Conservation (phyloP, 225 moss, liverwort and hornwort species). For the Bryoerythrophyllum caledonicum region DNA sequence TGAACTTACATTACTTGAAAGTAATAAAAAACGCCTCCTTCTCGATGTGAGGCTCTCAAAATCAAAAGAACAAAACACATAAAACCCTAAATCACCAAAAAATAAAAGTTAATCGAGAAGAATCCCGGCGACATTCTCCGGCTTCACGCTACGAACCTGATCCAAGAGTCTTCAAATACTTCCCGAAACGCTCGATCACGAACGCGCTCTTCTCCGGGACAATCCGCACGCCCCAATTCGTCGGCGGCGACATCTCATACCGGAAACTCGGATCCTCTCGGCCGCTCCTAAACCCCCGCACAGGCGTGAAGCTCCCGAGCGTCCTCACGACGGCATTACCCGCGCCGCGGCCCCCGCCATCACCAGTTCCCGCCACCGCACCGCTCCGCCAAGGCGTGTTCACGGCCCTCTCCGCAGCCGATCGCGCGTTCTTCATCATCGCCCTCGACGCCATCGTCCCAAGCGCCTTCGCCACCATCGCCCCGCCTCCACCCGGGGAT, state of each 20-base stretch:
- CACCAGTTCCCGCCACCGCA: not conserved
- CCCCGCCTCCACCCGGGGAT: not conserved
- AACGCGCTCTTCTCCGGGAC: slow-evolving; percentile 99
- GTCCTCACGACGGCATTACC: slow-evolving; percentile 15
- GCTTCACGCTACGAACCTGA: slow-evolving; percentile 49
- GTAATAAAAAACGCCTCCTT: not conserved
- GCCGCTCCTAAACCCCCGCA: slow-evolving; percentile 50
- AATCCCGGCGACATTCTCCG: not conserved
- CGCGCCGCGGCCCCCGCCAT: slow-evolving; percentile 4
- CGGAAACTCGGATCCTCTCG: slow-evolving; percentile 68
- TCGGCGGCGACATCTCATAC: slow-evolving; percentile 84
- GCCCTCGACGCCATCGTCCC: not conserved
- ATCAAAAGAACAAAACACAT: not conserved
- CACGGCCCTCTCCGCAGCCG: not conserved
- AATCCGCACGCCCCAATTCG: slow-evolving; percentile 96
- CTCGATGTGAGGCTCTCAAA: not conserved
- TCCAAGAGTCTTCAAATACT: slow-evolving; percentile 88
- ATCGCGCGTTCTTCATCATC: slow-evolving; percentile 21
- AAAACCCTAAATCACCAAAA: slow-evolving; percentile 5
- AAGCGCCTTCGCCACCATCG: too few species aligned
- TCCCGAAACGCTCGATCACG: slow-evolving; percentile 98
- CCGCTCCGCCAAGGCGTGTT: not conserved
- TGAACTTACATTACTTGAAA: not conserved
- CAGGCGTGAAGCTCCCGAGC: slow-evolving; percentile 20
- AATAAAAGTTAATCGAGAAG: not conserved